These are phyloP conservation scores for Angophora floribunda DNA, from an alignment of 345 rosid genomes.

Conservation along the genomic window DNA sequence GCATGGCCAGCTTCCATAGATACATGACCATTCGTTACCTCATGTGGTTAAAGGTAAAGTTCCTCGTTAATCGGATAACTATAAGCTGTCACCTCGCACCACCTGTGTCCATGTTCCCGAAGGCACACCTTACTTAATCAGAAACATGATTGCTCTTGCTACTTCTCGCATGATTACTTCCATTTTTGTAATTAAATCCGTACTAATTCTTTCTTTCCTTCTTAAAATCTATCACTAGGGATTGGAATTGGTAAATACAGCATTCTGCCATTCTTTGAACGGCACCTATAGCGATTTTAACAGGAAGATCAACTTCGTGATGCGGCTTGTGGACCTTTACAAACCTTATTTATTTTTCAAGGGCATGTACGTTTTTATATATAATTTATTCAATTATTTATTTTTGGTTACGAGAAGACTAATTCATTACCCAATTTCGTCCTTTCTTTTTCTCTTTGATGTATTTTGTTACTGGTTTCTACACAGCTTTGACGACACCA, in stretches of 20 bases:
- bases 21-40: conserved; percentile 66
- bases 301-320: conserved; percentile 10
- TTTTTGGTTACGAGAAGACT: neutral
- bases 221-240: neutral
- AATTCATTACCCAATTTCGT: neutral
- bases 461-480: neutral
- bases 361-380: conserved; percentile 3
- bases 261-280: conserved; percentile 1
- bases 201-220: neutral
- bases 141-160: neutral
- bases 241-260: conserved; percentile 2
- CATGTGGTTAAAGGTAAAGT: conserved; percentile 46
- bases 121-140: neutral
- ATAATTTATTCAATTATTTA: neutral
- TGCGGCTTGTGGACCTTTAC: conserved; percentile 25
- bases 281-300: neutral
- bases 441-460: neutral
- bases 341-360: conserved; percentile 22
- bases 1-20: conserved; percentile 69
- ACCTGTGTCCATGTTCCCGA: no score
- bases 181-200: neutral
- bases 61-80: neutral
- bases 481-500: conserved; percentile 56
- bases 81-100: neutral
- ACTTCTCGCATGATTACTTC: neutral